Conservation (phyloP, 345 rosid genomes). For the Rhizophora mangle region DNA sequence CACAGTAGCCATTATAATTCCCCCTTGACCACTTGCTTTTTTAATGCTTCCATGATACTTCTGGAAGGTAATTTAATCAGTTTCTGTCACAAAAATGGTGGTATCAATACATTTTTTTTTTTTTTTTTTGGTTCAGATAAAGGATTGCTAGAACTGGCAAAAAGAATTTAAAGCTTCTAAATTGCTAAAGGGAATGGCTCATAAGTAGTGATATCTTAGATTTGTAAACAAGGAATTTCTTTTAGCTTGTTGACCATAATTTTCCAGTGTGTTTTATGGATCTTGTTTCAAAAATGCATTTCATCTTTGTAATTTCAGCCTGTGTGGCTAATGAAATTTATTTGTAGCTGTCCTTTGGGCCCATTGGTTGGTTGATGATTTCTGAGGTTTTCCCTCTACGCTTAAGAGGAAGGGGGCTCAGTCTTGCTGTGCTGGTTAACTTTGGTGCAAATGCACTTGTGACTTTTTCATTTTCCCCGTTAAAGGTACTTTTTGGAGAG, state of each 20-base stretch:
- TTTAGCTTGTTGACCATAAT: not conserved
- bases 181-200: too few relatives aligned
- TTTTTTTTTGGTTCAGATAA: too few relatives aligned
- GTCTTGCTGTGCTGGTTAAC: slow-evolving; percentile 87
- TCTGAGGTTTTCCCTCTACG: slow-evolving; percentile 88
- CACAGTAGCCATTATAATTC: too few relatives aligned
- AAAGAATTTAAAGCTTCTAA: too few relatives aligned
- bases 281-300: slow-evolving; percentile 3
- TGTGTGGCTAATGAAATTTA: slow-evolving; percentile 14
- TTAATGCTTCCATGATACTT: too few relatives aligned
- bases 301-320: not conserved
- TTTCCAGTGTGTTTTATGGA: not conserved
- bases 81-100: too few relatives aligned
- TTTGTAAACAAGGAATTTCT: not conserved
- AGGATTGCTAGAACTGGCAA: too few relatives aligned
- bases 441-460: slow-evolving; percentile 94
- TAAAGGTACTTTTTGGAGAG: slow-evolving; percentile 47
- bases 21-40: too few relatives aligned
- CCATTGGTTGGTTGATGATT: slow-evolving; percentile 97
- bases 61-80: too few relatives aligned
- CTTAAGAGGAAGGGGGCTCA: slow-evolving; percentile 78
- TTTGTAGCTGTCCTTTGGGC: slow-evolving; percentile 91
- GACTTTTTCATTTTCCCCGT: slow-evolving; percentile 85
- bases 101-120: too few relatives aligned
- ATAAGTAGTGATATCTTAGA: too few relatives aligned